Evolutionary conservation across 2,329 filamentous ascomycete species (phyloP).

Genomic region (Pezicula radicicola): DNA sequence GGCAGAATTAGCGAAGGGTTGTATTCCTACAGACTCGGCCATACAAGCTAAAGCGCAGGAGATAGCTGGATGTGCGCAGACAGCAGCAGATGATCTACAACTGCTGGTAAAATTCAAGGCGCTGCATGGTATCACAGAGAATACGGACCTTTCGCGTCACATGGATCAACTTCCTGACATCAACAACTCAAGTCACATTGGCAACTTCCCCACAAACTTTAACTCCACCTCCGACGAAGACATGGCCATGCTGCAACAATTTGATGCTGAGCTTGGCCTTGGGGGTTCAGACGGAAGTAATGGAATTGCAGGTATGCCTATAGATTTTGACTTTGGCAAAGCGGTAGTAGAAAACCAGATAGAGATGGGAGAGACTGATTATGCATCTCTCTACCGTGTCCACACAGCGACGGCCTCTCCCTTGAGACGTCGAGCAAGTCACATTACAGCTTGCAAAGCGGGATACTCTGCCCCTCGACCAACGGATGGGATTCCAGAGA

Average conservation of each 20-base stretch:
- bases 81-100: slow-evolving; percentile 51
- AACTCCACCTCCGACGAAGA: neutral
- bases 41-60: slow-evolving; percentile 44
- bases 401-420: slow-evolving; percentile 16
- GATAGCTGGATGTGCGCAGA: slow-evolving; percentile 43
- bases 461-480: neutral
- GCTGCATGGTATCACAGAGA: slow-evolving; percentile 10
- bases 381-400: slow-evolving; percentile 16
- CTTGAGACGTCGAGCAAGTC: slow-evolving; percentile 11
- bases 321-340: neutral
- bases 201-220: neutral
- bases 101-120: slow-evolving; percentile 49
- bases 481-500: neutral
- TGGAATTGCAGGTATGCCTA: neutral
- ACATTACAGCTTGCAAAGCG: neutral
- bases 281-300: neutral
- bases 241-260: neutral
- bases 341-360: neutral
- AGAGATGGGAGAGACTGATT: slow-evolving; percentile 4
- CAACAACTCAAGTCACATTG: neutral
- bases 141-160: neutral
- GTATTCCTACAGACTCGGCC: slow-evolving; percentile 45
- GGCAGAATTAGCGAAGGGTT: slow-evolving; percentile 34
- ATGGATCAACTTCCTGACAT: neutral
- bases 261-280: neutral